Base-by-base conservation (phyloP, 352 stramenopile genomes). In the Discostella stelligera region DNA sequence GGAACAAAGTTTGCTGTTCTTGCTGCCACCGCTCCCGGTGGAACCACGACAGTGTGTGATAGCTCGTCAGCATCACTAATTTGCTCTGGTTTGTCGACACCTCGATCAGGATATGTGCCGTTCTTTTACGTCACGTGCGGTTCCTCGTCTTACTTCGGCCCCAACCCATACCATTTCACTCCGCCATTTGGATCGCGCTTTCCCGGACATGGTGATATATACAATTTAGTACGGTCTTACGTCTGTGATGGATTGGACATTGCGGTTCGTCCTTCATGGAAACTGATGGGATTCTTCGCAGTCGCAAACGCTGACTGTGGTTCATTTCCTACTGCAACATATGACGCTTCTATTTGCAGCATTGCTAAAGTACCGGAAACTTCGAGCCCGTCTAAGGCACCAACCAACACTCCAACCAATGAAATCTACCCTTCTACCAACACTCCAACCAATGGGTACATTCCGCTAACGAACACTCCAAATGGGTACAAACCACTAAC, bases 41-140 rank as follows among this genome's bases (percentile, higher is more conserved):
- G 41, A 14, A 58, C 20, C 21, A 49, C n/a, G 16, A 62, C 55
- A 16, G 46, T n/a, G 9, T 67, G 66, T 32, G 16, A 16, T 30
- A 30, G 27, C 23, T 21, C 39, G 32, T 46, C 44, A 1, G 39
- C 44, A 14, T 18, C 55, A 25, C 27, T 44, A 0, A 20, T 60
- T n/a, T 74, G 55, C 46, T 55, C 41, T 10, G 66, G 66, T 54
- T 39, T 8, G 4, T 67, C 66, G 14, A 67, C 46, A 6, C 48
- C 55, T 6, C 8, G 25, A 18, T 20, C 4, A 14, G 66, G 48
- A 20, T 44, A 56, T 56, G n/a, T 55, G 0, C 55, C 66, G 1
- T 74, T 67, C 56, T 74, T 74, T 60, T 56, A 63, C 18, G 46
- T 74, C 2, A 62, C 44, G 1, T 74, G 66, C 37, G 66, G 55